phyloP scores from a whole-genome alignment of 805 yeast species.

The Cyberlindnera suaveolens region DNA sequence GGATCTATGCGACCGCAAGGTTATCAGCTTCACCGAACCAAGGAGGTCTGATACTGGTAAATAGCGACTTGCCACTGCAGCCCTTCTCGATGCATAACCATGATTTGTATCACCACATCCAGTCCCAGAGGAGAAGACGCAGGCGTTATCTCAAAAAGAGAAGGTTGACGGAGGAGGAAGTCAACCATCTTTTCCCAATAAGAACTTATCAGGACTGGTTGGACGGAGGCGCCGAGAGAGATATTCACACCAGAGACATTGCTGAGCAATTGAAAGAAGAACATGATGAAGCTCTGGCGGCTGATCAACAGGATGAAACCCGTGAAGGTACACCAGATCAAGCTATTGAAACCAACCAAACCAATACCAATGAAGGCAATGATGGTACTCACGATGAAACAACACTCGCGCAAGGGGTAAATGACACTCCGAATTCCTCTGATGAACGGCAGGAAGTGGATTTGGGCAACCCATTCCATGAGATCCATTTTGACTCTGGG shows the following conservation, averaged over 20 bases:
- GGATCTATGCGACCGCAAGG: slow-evolving; percentile 34
- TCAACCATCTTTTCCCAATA: slow-evolving; percentile 53
- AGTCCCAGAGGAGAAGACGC: slow-evolving; percentile 28
- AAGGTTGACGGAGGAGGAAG: slow-evolving; percentile 48
- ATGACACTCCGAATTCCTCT: no score
- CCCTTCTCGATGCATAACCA: slow-evolving; percentile 15
- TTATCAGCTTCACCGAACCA: slow-evolving; percentile 11
- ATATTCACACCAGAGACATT: slow-evolving; percentile 36
- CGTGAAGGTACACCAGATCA: no score
- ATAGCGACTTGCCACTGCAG: slow-evolving; percentile 20
- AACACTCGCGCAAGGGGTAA: no score
- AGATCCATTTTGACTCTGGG: slow-evolving; percentile 54
- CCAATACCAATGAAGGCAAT: background rate
- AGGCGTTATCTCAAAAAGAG: slow-evolving; percentile 42
- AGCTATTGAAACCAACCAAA: no score
- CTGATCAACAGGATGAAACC: slow-evolving; percentile 2
- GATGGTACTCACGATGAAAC: background rate
- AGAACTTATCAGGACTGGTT: slow-evolving; percentile 56
- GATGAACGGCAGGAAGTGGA: slow-evolving; percentile 8
- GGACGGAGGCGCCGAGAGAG: slow-evolving; percentile 52
- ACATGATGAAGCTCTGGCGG: slow-evolving; percentile 15
- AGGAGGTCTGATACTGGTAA: slow-evolving; percentile 15
- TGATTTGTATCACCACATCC: slow-evolving; percentile 9
- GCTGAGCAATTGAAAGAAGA: slow-evolving; percentile 30
- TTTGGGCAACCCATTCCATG: slow-evolving; percentile 17